phyloP scores from a whole-genome alignment of 139 green algal genomes.

The Picochlorum sp. region DNA sequence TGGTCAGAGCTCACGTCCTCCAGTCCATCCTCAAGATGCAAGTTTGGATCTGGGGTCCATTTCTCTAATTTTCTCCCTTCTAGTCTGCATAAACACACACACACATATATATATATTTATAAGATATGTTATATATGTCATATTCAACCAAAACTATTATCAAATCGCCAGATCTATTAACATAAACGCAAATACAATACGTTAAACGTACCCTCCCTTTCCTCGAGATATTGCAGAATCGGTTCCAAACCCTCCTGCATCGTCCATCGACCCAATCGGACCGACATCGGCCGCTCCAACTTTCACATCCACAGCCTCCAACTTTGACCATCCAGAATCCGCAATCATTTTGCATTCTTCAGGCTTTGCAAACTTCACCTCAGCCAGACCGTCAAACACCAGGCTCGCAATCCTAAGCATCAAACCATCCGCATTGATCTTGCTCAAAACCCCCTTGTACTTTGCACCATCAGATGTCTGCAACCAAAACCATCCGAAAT shows the following conservation, averaged over 20 bases:
- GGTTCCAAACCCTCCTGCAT: constrained; percentile 53
- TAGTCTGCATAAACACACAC: no score
- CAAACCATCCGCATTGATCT: constrained; percentile 23
- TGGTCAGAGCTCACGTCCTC: constrained; percentile 6
- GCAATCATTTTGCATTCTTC: constrained; percentile 19
- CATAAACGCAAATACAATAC: no score
- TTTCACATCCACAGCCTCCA: constrained; percentile 54
- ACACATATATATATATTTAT: no score
- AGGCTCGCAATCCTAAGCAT: constrained; percentile 47
- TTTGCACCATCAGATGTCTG: constrained; percentile 40
- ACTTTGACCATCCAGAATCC: constrained; percentile 26
- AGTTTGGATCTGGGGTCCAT: constrained; percentile 48
- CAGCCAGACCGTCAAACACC: constrained; percentile 14
- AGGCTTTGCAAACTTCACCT: constrained; percentile 7
- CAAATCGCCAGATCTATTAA: no score
- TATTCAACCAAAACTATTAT: no score
- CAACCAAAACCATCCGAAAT: neutral
- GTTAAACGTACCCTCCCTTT: constrained; percentile 44
- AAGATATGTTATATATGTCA: no score
- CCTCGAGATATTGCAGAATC: constrained; percentile 60
- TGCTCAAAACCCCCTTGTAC: constrained; percentile 64
- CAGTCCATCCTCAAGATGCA: constrained; percentile 4
- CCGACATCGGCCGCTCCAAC: constrained; percentile 48
- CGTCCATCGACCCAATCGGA: constrained; percentile 1
- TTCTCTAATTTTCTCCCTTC: constrained; percentile 54